Conservation (phyloP, 306 rosid species). For the Sechiopsis laciniata region DNA sequence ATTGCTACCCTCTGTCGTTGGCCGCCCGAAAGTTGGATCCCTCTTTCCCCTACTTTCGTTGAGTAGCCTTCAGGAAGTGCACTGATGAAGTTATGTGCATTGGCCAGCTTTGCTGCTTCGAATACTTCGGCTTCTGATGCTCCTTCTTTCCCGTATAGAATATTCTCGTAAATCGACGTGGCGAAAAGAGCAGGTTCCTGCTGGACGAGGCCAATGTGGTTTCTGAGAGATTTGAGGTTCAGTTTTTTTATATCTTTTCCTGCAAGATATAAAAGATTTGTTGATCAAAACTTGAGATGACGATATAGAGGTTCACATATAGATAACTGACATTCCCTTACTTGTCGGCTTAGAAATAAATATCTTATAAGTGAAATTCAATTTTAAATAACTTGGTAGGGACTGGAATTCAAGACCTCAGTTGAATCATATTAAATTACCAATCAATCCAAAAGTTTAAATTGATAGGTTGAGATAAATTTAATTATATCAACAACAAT, state of each 20-base stretch:
- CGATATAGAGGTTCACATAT: no score
- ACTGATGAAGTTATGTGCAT: slow-evolving; percentile 80
- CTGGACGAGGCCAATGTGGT: slow-evolving; percentile 83
- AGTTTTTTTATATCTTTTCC: slow-evolving; percentile 75
- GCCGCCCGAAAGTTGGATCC: slow-evolving; percentile 90
- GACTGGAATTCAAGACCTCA: no score
- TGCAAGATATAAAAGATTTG: slow-evolving; percentile 28
- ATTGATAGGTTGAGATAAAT: no score
- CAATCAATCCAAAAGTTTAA: no score
- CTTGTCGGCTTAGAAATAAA: no score
- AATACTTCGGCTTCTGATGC: slow-evolving; percentile 76
- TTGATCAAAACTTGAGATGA: background rate
- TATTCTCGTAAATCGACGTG: slow-evolving; percentile 75
- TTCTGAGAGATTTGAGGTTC: slow-evolving; percentile 66
- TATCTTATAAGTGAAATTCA: no score
- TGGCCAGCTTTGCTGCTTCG: slow-evolving; percentile 85
- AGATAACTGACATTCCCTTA: no score
- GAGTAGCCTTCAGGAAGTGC: slow-evolving; percentile 86
- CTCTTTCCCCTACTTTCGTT: slow-evolving; percentile 91
- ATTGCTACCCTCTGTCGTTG: slow-evolving; percentile 89
- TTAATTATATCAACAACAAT: background rate
- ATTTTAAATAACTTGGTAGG: no score
- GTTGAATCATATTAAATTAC: no score
- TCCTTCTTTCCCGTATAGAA: slow-evolving; percentile 79
- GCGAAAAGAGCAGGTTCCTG: slow-evolving; percentile 97